Evolutionary conservation across 345 rosid species (phyloP), one percentile per base, ranked within the genome.

Genomic region (Populus deltoides): DNA sequence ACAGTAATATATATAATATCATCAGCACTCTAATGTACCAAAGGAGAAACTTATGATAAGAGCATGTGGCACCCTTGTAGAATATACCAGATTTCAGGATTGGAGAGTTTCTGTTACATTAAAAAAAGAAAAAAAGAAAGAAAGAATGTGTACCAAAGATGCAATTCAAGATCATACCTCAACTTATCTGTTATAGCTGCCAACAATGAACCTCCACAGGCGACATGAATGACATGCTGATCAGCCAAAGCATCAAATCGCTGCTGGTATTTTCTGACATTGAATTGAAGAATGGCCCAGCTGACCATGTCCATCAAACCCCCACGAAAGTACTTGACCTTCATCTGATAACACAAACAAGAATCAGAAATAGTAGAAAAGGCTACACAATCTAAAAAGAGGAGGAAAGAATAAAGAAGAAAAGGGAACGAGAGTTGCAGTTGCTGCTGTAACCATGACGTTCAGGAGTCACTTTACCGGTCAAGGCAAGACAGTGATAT

Each of bases 291-390:
- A 83, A 78, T 88, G 90, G 73, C 97, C 98, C 78, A 93, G 83
- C 78, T 96, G 99, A 76, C 98, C 97, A 78, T 87, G 94, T 71
- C 97, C 98, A 74, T 98, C 98, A 61, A 90, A 94, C 17, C 99
- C 99, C 98, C 97, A 92, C 6, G 99, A 93, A 77, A 92, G 88
- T 70, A 96, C 94, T 84, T 86, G 91, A 62, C 98, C 93, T 47
- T 96, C 90, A 76, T 89, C 97, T 93, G 85, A 84, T 79, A 77
- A 71, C 67, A 66, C 68, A 70, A 84, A 57, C 75, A 76, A 7
- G 51, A 81, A 77, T 20, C 15, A 24, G n/a, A 33, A 27, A 20
- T 71, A 35, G 9, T 57, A 41, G 31, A 18, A 33, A n/a, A 68
- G n/a, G 66, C 47, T 31, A 59, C 1, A 11, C 36, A 22, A 29